Evolutionary conservation across 257 asterid genomes (phyloP), one percentile per base, ranked within the genome.

Genomic region (Jasminum sambac): DNA sequence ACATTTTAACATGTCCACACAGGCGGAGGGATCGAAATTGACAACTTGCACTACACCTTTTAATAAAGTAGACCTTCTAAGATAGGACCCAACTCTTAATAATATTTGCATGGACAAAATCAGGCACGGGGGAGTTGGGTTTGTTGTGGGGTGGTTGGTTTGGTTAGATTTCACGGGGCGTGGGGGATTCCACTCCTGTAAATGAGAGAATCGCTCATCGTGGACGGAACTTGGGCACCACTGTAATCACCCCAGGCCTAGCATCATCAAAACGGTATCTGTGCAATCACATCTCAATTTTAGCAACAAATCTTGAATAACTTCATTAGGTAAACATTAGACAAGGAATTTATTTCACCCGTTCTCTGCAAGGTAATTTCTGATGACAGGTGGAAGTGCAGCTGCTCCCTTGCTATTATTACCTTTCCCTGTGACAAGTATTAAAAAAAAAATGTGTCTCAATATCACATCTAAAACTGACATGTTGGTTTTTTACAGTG

Each of bases 331-430:
- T n/a, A 16, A 42, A 25, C 42, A 37, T 39, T 19, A 26, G 17
- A 65, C 67, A 74, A 43, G 65, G 6, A 40, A 61, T 71, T 68
- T 60, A 64, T 57, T 62, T 78, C 70, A 83, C 96, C 95, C 77
- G 19, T 89, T 89, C 71, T 84, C 90, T 46, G 55, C 75, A 57
- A 92, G 92, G 77, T 86, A 92, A 85, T 83, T 82, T 81, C 90
- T 89, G 69, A 89, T 67, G 42, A 92, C 89, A 36, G 89, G 62
- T 23, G 96, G 98, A 67, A 92, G 90, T 24, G 96, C 84, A 81
- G 94, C 90, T 72, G 80, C 85, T 70, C 91, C 96, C 68, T 84
- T 83, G 77, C 98, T 89, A 72, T 92, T 95, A 68, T 82, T 92
- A 48, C 98, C 98, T 75, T 82, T 89, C 64, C 98, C 96, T 92